Percentiles rank a stretch among this genome's conserved stretches.
These are phyloP conservation scores for Trichopus zeylanicus DNA, from an alignment of 116 monocot genomes.

Conservation along the genomic window DNA sequence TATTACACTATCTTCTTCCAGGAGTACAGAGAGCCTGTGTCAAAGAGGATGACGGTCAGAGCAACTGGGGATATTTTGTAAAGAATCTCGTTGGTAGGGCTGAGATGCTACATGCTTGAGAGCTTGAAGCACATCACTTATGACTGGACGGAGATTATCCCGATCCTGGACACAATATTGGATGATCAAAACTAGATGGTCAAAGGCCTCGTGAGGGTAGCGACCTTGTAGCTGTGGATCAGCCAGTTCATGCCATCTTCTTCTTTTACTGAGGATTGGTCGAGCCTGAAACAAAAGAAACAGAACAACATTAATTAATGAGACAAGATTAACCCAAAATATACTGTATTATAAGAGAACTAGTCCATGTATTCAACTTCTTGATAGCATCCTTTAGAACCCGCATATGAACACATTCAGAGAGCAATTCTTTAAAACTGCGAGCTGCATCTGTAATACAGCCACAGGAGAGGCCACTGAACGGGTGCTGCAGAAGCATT, in stretches of 20 bases:
- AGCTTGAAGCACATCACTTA: constrained; percentile 21
- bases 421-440: too few relatives aligned
- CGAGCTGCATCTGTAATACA: too few relatives aligned
- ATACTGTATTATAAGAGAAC: neutral
- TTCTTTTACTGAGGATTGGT: constrained; percentile 16
- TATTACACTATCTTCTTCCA: neutral
- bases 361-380: neutral
- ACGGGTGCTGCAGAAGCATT: too few relatives aligned
- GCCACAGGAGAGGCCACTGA: too few relatives aligned
- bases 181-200: constrained; percentile 16
- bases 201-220: constrained; percentile 14
- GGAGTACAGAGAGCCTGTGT: neutral
- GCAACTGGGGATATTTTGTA: too few relatives aligned
- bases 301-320: neutral
- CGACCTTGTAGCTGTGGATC: constrained; percentile 23
- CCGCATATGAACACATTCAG: too few relatives aligned
- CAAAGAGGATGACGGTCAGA: neutral
- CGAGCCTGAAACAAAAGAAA: constrained; percentile 9
- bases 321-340: neutral
- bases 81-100: constrained; percentile 2
- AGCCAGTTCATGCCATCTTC: constrained; percentile 13
- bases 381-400: neutral
- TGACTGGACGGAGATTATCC: constrained; percentile 19
- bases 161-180: constrained; percentile 27
- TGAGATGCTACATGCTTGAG: constrained; percentile 20